These are phyloP conservation scores for Blepharisma japonicum DNA, from an alignment of 73 alveolate genomes.

Conservation along the genomic window DNA sequence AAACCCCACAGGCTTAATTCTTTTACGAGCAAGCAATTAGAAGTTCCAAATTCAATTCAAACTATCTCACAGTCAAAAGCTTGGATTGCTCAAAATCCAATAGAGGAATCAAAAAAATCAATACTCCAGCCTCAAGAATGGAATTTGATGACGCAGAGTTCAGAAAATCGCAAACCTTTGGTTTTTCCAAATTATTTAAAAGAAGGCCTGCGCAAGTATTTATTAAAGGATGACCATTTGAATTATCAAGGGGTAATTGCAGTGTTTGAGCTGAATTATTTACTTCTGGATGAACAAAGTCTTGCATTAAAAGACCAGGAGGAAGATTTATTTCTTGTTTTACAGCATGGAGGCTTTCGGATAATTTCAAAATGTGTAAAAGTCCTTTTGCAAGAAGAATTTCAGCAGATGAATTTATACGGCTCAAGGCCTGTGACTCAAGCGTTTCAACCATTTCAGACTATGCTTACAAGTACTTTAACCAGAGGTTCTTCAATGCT, in stretches of 20 bases:
- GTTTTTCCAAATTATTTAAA: background rate
- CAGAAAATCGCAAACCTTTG: too few relatives aligned
- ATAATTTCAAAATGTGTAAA: conserved; percentile 13
- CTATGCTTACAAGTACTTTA: background rate
- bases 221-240: conserved; percentile 19
- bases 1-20: too few relatives aligned
- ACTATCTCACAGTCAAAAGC: too few relatives aligned
- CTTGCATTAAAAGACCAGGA: background rate
- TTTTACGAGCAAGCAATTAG: too few relatives aligned
- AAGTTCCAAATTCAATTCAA: too few relatives aligned
- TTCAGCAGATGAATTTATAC: background rate
- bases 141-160: too few relatives aligned
- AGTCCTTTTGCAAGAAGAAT: background rate
- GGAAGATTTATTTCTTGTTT: background rate
- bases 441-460: background rate
- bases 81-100: too few relatives aligned
- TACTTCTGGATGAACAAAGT: background rate
- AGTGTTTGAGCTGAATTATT: conserved; percentile 2
- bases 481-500: background rate
- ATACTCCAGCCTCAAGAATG: too few relatives aligned
- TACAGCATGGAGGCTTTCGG: conserved; percentile 16
- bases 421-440: background rate
- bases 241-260: conserved; percentile 17
- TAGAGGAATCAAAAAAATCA: too few relatives aligned
- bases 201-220: conserved; percentile 4